These are phyloP conservation scores for Tricholoma matsutake DNA, from an alignment of 768 basidiomycete genomes.

Conservation along the genomic window DNA sequence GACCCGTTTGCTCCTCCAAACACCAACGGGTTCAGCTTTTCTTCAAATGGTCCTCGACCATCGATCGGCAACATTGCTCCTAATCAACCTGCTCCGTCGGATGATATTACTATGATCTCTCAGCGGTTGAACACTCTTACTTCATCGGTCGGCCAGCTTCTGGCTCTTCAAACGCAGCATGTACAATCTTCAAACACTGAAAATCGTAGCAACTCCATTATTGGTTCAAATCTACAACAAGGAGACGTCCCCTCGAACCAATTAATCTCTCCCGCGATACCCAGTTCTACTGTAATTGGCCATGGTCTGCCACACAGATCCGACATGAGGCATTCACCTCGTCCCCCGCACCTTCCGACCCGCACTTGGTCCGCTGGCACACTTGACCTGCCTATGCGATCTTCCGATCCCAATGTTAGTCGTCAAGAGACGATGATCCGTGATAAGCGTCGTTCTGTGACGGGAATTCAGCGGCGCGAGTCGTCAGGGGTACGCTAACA, in stretches of 20 bases:
- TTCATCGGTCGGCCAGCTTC: conserved; percentile 80
- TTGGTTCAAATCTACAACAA: conserved; percentile 38
- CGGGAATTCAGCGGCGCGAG: conserved; percentile 67
- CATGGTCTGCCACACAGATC: conserved; percentile 65
- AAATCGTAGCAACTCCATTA: conserved; percentile 39
- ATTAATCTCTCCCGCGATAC: conserved; percentile 37
- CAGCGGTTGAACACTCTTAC: conserved; percentile 78
- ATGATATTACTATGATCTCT: conserved; percentile 74
- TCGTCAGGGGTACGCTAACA: conserved; percentile 59
- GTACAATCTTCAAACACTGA: conserved; percentile 46
- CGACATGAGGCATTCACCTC: conserved; percentile 56
- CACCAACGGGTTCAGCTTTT: conserved; percentile 31
- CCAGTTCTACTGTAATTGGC: conserved; percentile 43
- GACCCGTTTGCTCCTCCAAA: conserved; percentile 66
- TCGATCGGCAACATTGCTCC: conserved; percentile 71
- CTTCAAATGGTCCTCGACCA: conserved; percentile 48
- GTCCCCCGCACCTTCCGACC: conserved; percentile 67
- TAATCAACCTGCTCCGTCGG: conserved; percentile 61
- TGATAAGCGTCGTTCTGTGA: conserved; percentile 77
- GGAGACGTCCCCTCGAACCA: conserved; percentile 49
- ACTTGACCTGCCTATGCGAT: conserved; percentile 67
- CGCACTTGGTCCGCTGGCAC: conserved; percentile 86
- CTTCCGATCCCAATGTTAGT: conserved; percentile 41
- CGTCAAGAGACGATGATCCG: conserved; percentile 44
- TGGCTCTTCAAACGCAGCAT: conserved; percentile 77